Base-by-base conservation (phyloP, 345 rosid species). In the Euphorbia lathyris region DNA sequence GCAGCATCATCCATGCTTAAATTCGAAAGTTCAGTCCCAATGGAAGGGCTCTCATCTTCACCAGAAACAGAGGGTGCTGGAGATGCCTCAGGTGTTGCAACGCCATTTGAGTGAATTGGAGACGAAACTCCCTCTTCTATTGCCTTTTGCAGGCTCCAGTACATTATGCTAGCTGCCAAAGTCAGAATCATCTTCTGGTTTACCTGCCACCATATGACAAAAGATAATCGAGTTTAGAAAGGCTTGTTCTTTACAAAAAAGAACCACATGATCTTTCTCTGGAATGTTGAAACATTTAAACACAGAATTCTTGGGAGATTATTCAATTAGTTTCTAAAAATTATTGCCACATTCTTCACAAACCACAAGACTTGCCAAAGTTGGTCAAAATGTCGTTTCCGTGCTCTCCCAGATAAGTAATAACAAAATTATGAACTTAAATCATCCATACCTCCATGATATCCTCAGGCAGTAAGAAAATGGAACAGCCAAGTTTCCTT, bases 391-490 rank as follows among this genome's bases (percentile, higher is more conserved):
- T 63, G 62, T 7, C 6, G 22, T 27, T 43, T 36, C 10, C 4
- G 13, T 51, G 23, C 36, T 26, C 0, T 34, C 55, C 13, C 38
- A 3, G 29, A 16, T 56, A 42, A 42, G 61, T 26, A 4, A 7
- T 27, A 47, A 34, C 58, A 48, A 34, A 65, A 10, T n/a, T 36
- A 50, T 11, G 17, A 58, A 27, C 1, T 7, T 10, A 55, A 7
- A 72, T 38, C 43, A 69, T 53, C 50, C 51, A 27, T 78, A 91
- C 98, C 99, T 92, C 99, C 80, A 92, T 78, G 79, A 95, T 92
- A 75, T 95, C 99, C 69, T 95, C 99, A 3, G 99, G 99, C 76
- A 95, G 74, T 84, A 92, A 82, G 91, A 95, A 95, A 77, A 95
- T 86, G 40, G 99, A 92, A 81, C 99, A 95, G 1, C 99, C 99